A percentile compares a stretch with the other conserved stretches of the same genome.
Evolutionary conservation across 352 stramenopile species (phyloP).

Genomic region (Phytophthora hybrid): DNA sequence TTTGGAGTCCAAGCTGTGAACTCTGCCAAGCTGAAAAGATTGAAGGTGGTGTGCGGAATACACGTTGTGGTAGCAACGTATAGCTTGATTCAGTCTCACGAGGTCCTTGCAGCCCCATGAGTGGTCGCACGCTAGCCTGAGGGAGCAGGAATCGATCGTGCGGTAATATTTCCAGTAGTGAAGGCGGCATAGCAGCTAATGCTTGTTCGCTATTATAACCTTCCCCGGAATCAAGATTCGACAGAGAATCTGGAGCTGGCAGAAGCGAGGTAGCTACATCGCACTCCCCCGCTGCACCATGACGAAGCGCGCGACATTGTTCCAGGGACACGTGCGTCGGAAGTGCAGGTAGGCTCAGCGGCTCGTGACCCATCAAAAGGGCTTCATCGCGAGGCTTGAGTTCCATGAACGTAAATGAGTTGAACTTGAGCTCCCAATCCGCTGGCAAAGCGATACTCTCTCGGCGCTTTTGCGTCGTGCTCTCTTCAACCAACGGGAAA

Average conservation of each 20-base stretch:
- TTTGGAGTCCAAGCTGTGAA: slow-evolving; percentile 52
- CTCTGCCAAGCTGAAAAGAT: slow-evolving; percentile 47
- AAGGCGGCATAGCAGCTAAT: slow-evolving; percentile 24
- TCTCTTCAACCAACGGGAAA: slow-evolving; percentile 75
- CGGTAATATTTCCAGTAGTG: slow-evolving; percentile 54
- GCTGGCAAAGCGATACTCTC: slow-evolving; percentile 48
- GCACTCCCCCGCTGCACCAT: slow-evolving; percentile 62
- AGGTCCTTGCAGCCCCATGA: slow-evolving; percentile 44
- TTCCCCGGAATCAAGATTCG: slow-evolving; percentile 6
- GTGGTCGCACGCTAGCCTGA: slow-evolving; percentile 56
- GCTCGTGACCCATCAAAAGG: slow-evolving; percentile 70
- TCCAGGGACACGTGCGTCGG: slow-evolving; percentile 72
- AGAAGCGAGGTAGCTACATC: slow-evolving; percentile 25
- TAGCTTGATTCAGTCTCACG: slow-evolving; percentile 66
- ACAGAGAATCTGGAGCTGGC: background rate
- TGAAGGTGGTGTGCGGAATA: slow-evolving; percentile 53
- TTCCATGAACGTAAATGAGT: slow-evolving; percentile 69
- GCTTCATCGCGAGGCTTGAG: slow-evolving; percentile 73
- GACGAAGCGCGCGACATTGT: slow-evolving; percentile 41
- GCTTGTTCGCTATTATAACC: background rate
- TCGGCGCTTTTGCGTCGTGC: slow-evolving; percentile 44
- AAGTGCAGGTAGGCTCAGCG: slow-evolving; percentile 59
- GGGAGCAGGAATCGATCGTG: slow-evolving; percentile 60
- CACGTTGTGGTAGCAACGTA: slow-evolving; percentile 54
- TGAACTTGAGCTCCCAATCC: slow-evolving; percentile 57